Percentiles rank a stretch among this genome's conserved stretches.
Conservation (phyloP, 148 eudicot genomes). For the Polygonum aviculare region DNA sequence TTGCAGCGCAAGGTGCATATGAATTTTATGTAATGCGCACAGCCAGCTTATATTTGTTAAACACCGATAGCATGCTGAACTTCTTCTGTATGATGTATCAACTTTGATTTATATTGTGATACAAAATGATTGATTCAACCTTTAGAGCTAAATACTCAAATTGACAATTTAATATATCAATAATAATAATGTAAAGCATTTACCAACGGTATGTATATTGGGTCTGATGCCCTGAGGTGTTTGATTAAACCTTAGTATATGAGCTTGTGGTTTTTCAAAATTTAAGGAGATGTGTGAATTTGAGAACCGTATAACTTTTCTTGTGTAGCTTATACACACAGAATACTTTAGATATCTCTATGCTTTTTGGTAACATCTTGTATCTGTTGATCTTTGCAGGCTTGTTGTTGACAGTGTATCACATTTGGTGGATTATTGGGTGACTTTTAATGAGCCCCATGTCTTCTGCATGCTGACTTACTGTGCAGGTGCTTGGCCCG, state of each 20-base stretch:
- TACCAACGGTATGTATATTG: background rate
- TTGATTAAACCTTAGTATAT: background rate
- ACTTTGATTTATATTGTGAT: background rate
- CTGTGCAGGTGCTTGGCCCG: constrained; percentile 99
- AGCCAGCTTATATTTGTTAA: background rate
- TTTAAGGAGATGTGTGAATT: background rate
- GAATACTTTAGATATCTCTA: background rate
- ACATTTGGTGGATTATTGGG: constrained; percentile 91
- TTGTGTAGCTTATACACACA: constrained; percentile 3
- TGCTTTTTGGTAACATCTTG: background rate
- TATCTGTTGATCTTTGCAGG: constrained; percentile 41
- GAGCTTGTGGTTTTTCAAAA: background rate
- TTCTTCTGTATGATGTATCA: background rate
- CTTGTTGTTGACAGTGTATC: constrained; percentile 80
- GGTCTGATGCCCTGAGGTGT: background rate
- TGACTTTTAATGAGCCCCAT: constrained; percentile 98
- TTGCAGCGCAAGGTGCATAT: background rate
- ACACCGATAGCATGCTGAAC: background rate
- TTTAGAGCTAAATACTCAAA: no score
- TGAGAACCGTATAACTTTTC: background rate
- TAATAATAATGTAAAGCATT: background rate
- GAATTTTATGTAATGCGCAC: background rate
- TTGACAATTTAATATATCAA: background rate
- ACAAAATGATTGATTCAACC: no score
- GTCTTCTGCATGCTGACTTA: constrained; percentile 89